Evolutionary conservation across 345 rosid genomes (phyloP).

Genomic region (Mallotus nudiflorus): DNA sequence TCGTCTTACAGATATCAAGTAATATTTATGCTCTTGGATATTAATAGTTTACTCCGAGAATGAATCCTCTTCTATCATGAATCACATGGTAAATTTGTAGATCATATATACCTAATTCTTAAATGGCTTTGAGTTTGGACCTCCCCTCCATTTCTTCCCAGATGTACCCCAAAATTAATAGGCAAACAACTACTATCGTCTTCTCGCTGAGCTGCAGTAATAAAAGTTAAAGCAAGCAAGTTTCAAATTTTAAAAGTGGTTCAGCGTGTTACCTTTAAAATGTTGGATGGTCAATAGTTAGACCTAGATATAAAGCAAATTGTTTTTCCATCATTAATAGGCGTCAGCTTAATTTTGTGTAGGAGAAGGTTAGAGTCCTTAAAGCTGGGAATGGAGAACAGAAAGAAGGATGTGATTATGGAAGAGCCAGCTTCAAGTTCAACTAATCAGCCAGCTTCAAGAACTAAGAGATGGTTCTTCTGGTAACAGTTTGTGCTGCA

Average conservation of each 20-base stretch:
- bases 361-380: constrained; percentile 68
- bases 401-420: constrained; percentile 35
- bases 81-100: too few relatives aligned
- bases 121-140: not conserved
- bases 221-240: not conserved
- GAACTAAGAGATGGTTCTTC: constrained; percentile 60
- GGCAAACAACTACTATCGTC: not conserved
- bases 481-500: constrained; percentile 45
- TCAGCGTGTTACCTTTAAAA: not conserved
- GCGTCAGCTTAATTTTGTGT: constrained; percentile 16
- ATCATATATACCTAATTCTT: too few relatives aligned
- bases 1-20: constrained; percentile 78
- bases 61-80: not conserved
- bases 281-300: not conserved
- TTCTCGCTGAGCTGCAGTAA: not conserved
- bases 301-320: not conserved
- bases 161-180: not conserved
- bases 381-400: constrained; percentile 65
- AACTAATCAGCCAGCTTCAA: constrained; percentile 32
- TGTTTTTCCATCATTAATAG: not conserved
- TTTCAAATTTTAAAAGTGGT: not conserved
- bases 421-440: constrained; percentile 31
- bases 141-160: not conserved
- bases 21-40: constrained; percentile 25
- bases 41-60: not conserved